These are phyloP conservation scores for Neofusicoccum umdonicola DNA, from an alignment of 2,329 filamentous ascomycete species.

Conservation along the genomic window DNA sequence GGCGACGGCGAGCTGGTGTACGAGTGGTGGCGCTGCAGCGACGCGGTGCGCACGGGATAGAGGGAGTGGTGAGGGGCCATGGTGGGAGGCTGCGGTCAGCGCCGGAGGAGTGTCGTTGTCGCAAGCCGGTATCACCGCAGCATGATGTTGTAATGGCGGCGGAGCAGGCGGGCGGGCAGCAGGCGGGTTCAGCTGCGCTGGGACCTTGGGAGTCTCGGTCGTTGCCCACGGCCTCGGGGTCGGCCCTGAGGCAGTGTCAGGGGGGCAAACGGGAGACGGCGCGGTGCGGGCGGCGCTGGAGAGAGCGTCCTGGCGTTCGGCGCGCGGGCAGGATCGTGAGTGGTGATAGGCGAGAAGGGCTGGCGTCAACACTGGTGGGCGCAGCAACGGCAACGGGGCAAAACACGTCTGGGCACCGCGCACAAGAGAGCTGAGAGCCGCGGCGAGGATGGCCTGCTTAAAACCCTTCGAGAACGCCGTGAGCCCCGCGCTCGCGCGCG, in stretches of 20 bases:
- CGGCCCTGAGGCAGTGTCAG: conserved; percentile 1
- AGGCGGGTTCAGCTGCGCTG: not conserved
- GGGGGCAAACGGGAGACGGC: conserved; percentile 1
- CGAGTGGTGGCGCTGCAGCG: conserved; percentile 11
- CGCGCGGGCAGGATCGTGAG: conserved; percentile 10
- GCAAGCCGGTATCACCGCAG: conserved; percentile 15
- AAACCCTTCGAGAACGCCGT: not conserved
- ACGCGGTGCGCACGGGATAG: not conserved
- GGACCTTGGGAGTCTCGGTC: not conserved
- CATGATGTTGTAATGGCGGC: conserved; percentile 15
- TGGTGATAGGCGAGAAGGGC: conserved; percentile 6
- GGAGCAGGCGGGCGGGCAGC: not conserved
- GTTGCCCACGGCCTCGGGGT: not conserved
- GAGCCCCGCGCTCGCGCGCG: conserved; percentile 6
- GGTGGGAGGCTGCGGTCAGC: not conserved
- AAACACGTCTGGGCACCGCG: not conserved
- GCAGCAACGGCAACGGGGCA: not conserved
- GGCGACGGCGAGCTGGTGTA: not conserved
- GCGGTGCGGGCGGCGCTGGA: not conserved
- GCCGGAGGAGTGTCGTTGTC: conserved; percentile 5
- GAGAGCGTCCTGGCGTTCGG: not conserved
- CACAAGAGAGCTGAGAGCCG: not conserved
- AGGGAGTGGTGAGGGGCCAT: conserved; percentile 1
- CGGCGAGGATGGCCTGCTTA: not conserved
- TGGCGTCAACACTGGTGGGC: conserved; percentile 9